Evolutionary conservation across 225 moss, liverwort and hornwort species (phyloP).

Genomic region (Bryum argenteum): DNA sequence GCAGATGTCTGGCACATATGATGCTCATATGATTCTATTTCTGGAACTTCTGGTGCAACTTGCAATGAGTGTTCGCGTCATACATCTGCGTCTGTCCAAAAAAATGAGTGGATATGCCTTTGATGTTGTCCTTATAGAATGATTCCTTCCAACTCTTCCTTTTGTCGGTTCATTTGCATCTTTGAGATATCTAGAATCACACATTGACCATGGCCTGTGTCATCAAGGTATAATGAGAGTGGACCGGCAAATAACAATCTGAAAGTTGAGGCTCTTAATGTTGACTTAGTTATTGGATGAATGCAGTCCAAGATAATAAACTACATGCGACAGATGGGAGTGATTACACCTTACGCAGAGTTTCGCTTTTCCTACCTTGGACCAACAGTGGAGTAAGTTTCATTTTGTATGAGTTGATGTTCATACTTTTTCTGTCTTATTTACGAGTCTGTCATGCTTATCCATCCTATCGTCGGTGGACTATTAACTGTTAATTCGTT

Average conservation of each 20-base stretch:
- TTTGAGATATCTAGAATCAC: not conserved
- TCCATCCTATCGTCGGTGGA: conserved; percentile 11
- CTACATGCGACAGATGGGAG: conserved; percentile 98
- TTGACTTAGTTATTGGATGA: conserved; percentile 31
- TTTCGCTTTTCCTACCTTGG: conserved; percentile 88
- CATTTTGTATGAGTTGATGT: conserved; percentile 9
- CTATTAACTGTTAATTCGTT: conserved; percentile 8
- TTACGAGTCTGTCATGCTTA: conserved; percentile 1
- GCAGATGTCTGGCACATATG: conserved; percentile 6
- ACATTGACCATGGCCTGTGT: conserved; percentile 13
- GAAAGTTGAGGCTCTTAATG: conserved; percentile 24
- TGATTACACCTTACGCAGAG: conserved; percentile 95
- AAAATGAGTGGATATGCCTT: conserved; percentile 21
- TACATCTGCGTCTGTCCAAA: conserved; percentile 11
- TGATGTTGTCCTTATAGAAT: not conserved
- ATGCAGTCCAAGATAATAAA: conserved; percentile 90
- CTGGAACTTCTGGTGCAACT: conserved; percentile 3
- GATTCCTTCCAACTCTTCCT: not conserved
- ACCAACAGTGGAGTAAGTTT: conserved; percentile 87
- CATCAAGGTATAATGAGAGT: not conserved
- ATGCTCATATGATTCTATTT: conserved; percentile 9
- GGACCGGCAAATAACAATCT: conserved; percentile 18
- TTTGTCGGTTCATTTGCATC: not conserved
- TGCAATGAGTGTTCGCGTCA: not conserved
- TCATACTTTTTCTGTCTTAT: conserved; percentile 14